These are phyloP conservation scores for Aspergillus sclerotioniger DNA, from an alignment of 495 filamentous ascomycete genomes.

Conservation along the genomic window DNA sequence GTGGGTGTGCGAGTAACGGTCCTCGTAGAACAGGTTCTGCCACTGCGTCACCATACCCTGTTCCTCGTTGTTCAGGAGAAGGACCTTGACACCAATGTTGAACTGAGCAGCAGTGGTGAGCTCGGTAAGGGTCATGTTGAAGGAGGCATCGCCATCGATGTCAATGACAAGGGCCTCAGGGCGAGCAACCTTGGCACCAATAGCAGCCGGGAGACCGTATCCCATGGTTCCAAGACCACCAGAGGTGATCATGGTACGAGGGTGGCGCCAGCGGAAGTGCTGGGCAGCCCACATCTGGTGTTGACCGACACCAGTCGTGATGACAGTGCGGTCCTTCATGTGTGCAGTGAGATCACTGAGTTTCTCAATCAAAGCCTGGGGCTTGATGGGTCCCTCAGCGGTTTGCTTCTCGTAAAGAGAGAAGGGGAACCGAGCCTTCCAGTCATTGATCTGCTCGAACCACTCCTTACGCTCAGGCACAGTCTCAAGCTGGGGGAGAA, in stretches of 20 bases:
- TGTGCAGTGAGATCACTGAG: constrained; percentile 70
- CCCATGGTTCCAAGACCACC: constrained; percentile 96
- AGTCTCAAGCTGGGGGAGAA: constrained; percentile 66
- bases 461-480: constrained; percentile 71
- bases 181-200: constrained; percentile 87
- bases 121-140: constrained; percentile 93
- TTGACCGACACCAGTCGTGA: constrained; percentile 89
- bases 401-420: constrained; percentile 70
- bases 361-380: constrained; percentile 80
- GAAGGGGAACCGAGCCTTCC: constrained; percentile 84
- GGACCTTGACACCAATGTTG: constrained; percentile 87
- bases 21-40: constrained; percentile 91
- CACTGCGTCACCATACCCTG: constrained; percentile 95
- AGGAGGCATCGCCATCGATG: constrained; percentile 95
- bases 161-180: constrained; percentile 87
- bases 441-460: constrained; percentile 82
- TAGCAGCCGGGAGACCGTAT: constrained; percentile 86
- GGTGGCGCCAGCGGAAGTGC: constrained; percentile 87
- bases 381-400: constrained; percentile 74
- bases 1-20: constrained; percentile 88
- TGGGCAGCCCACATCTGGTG: constrained; percentile 98
- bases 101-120: constrained; percentile 88
- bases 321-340: constrained; percentile 76
- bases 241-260: constrained; percentile 85
- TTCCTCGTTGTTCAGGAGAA: constrained; percentile 93